Evolutionary conservation across 1,139 yeast genomes (phyloP).

Genomic region (Candida smagusa): DNA sequence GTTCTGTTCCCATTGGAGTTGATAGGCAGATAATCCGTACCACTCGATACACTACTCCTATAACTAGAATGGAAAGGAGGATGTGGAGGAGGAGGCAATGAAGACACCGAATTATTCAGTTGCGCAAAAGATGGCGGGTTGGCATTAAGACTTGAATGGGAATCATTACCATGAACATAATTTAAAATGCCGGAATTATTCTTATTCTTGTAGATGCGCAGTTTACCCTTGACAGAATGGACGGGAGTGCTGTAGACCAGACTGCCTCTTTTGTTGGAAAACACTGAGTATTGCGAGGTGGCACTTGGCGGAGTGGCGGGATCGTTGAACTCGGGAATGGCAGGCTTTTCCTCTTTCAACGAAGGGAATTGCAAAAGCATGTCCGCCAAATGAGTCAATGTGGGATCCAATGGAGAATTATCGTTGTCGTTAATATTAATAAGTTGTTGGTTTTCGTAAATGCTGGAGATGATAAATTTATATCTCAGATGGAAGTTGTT

Average conservation of each 20-base stretch:
- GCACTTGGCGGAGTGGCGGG: constrained; percentile 45
- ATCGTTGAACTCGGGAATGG: constrained; percentile 8
- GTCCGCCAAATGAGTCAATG: constrained; percentile 23
- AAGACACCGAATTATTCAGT: constrained; percentile 3
- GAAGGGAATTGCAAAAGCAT: constrained; percentile 27
- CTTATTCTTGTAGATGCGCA: constrained; percentile 14
- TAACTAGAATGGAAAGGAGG: constrained; percentile 7
- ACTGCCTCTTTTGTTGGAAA: constrained; percentile 27
- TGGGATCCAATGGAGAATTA: constrained; percentile 13
- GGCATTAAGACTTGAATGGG: constrained; percentile 8
- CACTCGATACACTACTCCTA: constrained; percentile 6
- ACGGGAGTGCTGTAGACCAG: constrained; percentile 31
- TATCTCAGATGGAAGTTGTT: constrained; percentile 30
- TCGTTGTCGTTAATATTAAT: constrained; percentile 14
- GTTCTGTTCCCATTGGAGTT: constrained; percentile 10
- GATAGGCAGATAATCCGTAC: constrained; percentile 12
- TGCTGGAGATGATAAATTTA: constrained; percentile 21
- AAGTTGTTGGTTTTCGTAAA: constrained; percentile 22
- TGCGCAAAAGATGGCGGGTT: constrained; percentile 5
- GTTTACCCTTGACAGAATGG: constrained; percentile 13
- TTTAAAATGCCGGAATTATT: constrained; percentile 6
- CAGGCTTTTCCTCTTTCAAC: constrained; percentile 5
- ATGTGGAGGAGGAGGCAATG: constrained; percentile 7
- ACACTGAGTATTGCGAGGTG: constrained; percentile 38
- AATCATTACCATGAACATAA: constrained; percentile 6